These are phyloP conservation scores for Cryphonectria parasitica DNA, from an alignment of 2,329 filamentous ascomycete species.

Conservation along the genomic window DNA sequence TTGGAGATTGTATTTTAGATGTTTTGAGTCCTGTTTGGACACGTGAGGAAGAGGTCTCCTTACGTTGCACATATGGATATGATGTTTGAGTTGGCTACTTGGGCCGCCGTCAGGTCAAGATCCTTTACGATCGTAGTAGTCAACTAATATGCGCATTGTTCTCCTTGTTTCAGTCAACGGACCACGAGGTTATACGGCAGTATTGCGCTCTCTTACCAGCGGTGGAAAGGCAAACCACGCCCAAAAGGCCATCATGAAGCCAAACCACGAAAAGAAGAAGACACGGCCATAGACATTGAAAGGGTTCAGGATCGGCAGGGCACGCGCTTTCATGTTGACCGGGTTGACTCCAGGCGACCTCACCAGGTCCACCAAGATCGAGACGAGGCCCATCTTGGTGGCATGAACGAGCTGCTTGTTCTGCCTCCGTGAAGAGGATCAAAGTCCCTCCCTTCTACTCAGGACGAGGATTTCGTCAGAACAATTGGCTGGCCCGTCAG, in stretches of 20 bases:
- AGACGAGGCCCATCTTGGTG: constrained; percentile 36
- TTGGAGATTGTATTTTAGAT: not conserved
- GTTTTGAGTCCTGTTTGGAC: not conserved
- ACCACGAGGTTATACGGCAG: not conserved
- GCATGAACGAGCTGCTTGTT: not conserved
- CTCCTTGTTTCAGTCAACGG: constrained; percentile 18
- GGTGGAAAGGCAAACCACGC: constrained; percentile 94
- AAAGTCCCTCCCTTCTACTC: not conserved
- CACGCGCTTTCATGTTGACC: constrained; percentile 79
- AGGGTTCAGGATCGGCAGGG: constrained; percentile 78
- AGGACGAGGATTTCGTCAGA: not conserved
- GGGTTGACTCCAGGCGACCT: constrained; percentile 76
- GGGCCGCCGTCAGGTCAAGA: constrained; percentile 67
- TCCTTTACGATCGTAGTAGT: constrained; percentile 80
- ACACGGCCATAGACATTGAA: constrained; percentile 81
- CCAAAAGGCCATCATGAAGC: constrained; percentile 86
- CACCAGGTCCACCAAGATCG: constrained; percentile 48
- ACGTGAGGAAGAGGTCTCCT: constrained; percentile 33
- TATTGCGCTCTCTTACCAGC: constrained; percentile 57
- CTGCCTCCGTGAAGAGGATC: not conserved
- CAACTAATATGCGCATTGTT: constrained; percentile 46
- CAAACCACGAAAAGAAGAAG: constrained; percentile 88
- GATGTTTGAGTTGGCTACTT: constrained; percentile 90
- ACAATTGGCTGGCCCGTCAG: not conserved
- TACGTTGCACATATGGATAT: constrained; percentile 74